A percentile compares a stretch with the other conserved stretches of the same genome.
These are phyloP conservation scores for Cadophora luteo-olivacea DNA, from an alignment of 2,329 filamentous ascomycete species.

Conservation along the genomic window DNA sequence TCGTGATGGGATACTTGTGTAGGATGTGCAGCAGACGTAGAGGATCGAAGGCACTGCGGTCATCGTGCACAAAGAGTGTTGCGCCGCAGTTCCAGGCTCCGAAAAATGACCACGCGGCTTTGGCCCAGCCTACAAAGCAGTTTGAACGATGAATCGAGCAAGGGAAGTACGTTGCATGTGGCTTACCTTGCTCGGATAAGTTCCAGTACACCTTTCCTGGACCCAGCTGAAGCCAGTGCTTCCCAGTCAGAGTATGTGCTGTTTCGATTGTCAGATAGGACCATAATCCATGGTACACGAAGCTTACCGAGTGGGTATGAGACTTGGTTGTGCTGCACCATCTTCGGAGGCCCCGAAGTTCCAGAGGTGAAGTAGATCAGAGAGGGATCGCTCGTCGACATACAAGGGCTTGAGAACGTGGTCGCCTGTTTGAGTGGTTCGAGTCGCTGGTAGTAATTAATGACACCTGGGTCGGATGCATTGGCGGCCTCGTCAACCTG, in stretches of 20 bases:
- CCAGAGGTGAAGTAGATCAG: conserved; percentile 51
- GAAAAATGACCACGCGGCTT: conserved; percentile 51
- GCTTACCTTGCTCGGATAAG: conserved; percentile 47
- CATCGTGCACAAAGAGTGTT: conserved; percentile 50
- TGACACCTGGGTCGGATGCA: neutral
- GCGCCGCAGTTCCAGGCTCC: conserved; percentile 50
- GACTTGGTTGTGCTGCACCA: conserved; percentile 50
- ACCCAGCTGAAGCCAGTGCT: conserved; percentile 47
- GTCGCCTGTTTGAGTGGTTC: neutral
- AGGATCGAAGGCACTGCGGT: conserved; percentile 45
- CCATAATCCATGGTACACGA: neutral
- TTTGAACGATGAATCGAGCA: neutral
- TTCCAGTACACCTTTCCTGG: conserved; percentile 49
- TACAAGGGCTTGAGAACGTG: neutral
- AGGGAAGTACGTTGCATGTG: neutral
- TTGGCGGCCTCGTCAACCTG: conserved; percentile 36
- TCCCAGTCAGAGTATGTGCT: conserved; percentile 48
- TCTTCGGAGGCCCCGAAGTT: conserved; percentile 50
- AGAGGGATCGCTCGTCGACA: conserved; percentile 25
- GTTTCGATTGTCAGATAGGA: neutral
- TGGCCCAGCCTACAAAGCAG: conserved; percentile 46
- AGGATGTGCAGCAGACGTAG: conserved; percentile 44
- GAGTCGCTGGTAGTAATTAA: conserved; percentile 10
- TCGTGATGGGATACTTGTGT: conserved; percentile 49
- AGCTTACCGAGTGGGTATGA: conserved; percentile 47